Percentiles rank a stretch among this genome's conserved stretches.
Conservation (phyloP, 306 rosid species). For the Crataegus laevigata region DNA sequence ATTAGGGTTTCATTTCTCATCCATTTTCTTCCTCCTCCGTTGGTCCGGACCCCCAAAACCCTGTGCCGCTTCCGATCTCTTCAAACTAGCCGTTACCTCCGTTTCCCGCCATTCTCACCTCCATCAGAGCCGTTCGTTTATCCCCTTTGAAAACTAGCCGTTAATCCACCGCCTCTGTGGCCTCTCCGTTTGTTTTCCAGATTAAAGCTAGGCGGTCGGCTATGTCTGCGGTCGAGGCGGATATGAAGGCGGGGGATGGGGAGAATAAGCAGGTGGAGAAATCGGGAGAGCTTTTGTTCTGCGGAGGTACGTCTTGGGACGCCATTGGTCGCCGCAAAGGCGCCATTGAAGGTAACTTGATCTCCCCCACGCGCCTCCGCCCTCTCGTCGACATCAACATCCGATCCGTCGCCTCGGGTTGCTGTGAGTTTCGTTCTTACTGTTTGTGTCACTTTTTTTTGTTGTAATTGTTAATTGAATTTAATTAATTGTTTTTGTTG, state of each 20-base stretch:
- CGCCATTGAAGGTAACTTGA: conserved; percentile 56
- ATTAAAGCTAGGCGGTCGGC: conserved; percentile 26
- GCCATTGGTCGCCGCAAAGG: conserved; percentile 74
- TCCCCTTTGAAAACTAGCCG: conserved; percentile 57
- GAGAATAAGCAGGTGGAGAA: conserved; percentile 32
- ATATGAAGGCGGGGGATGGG: conserved; percentile 46
- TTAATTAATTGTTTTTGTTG: neutral
- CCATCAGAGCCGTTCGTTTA: conserved; percentile 16
- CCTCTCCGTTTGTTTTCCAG: neutral
- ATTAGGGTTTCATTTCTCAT: conserved; percentile 61
- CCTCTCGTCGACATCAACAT: conserved; percentile 71
- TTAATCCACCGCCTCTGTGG: conserved; percentile 38
- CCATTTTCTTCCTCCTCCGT: conserved; percentile 25
- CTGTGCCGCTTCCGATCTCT: conserved; percentile 36
- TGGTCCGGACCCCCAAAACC: conserved; percentile 23
- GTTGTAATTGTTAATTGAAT: neutral
- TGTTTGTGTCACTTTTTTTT: neutral
- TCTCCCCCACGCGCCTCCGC: conserved; percentile 83
- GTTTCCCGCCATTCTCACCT: conserved; percentile 69
- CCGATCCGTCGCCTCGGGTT: conserved; percentile 81
- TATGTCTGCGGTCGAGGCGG: conserved; percentile 67
- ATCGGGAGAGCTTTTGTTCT: conserved; percentile 83
- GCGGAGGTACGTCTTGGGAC: conserved; percentile 93
- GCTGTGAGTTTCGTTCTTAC: conserved; percentile 34
- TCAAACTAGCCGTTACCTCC: conserved; percentile 40